These are phyloP conservation scores for Saturnispora bothae DNA, from an alignment of 805 yeast species.

Conservation along the genomic window DNA sequence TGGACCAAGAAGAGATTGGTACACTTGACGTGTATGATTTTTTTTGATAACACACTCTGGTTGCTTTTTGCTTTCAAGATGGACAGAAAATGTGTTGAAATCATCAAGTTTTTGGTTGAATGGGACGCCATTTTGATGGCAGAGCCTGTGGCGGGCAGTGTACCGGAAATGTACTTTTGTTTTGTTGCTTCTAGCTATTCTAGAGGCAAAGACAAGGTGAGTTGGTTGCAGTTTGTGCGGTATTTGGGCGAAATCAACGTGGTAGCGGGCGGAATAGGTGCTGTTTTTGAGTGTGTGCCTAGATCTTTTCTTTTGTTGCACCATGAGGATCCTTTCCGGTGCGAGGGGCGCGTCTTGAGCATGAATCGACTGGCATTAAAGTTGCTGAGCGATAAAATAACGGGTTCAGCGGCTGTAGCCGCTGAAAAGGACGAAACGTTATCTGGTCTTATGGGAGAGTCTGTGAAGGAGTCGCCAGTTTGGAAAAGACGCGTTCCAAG, in stretches of 20 bases:
- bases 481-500: no score
- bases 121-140: slow-evolving; percentile 23
- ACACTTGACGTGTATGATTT: slow-evolving; percentile 2
- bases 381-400: no score
- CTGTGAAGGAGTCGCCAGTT: no score
- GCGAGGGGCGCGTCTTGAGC: slow-evolving; percentile 17
- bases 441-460: no score
- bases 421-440: no score
- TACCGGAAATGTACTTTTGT: slow-evolving; percentile 25
- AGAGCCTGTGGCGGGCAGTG: slow-evolving; percentile 24
- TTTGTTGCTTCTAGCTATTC: slow-evolving; percentile 23
- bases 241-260: slow-evolving; percentile 18
- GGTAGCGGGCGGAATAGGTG: slow-evolving; percentile 13
- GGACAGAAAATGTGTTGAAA: slow-evolving; percentile 25
- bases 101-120: slow-evolving; percentile 22
- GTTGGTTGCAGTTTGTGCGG: slow-evolving; percentile 26
- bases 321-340: slow-evolving; percentile 23
- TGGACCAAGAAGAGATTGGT: no score
- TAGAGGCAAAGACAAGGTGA: slow-evolving; percentile 26
- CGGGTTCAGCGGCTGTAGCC: no score
- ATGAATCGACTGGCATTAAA: slow-evolving; percentile 22
- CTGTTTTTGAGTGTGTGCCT: slow-evolving; percentile 21
- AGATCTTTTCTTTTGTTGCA: slow-evolving; percentile 14
- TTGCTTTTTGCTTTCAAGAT: no score
- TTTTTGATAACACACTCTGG: no score